These are phyloP conservation scores for Pseudoneurospora amorphoporcata DNA, from an alignment of 495 filamentous ascomycete species.

Conservation along the genomic window DNA sequence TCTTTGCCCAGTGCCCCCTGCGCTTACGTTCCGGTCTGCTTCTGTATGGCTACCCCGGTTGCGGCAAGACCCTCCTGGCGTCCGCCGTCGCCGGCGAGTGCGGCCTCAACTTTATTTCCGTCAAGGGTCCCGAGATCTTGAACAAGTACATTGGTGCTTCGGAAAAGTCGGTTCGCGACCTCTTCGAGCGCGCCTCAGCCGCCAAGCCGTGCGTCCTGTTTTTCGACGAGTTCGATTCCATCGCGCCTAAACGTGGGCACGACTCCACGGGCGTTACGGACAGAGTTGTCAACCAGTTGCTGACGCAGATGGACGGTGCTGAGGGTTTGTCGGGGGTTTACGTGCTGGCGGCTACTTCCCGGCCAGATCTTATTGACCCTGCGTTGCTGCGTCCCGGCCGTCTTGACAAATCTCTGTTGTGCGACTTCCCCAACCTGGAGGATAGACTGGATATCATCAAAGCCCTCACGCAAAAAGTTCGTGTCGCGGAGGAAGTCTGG, in stretches of 20 bases:
- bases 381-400: constrained; percentile 81
- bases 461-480: constrained; percentile 70
- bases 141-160: constrained; percentile 98
- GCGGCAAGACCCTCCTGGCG: constrained; percentile 90
- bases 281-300: constrained; percentile 93
- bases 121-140: constrained; percentile 94
- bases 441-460: constrained; percentile 82
- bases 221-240: constrained; percentile 97
- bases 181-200: constrained; percentile 85
- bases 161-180: constrained; percentile 87
- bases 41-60: constrained; percentile 90
- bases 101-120: constrained; percentile 93
- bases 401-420: constrained; percentile 82
- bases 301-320: constrained; percentile 98
- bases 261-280: constrained; percentile 96
- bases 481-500: constrained; percentile 51
- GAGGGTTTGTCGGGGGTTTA: constrained; percentile 92
- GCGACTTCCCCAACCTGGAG: constrained; percentile 67
- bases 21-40: constrained; percentile 85
- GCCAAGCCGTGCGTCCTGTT: constrained; percentile 89
- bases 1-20: constrained; percentile 90
- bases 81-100: constrained; percentile 92
- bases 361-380: constrained; percentile 91
- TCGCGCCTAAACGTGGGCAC: constrained; percentile 93
- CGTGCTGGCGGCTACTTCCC: constrained; percentile 82